Evolutionary conservation across 306 rosid genomes (phyloP).

Genomic region (Mimosa pudica): DNA sequence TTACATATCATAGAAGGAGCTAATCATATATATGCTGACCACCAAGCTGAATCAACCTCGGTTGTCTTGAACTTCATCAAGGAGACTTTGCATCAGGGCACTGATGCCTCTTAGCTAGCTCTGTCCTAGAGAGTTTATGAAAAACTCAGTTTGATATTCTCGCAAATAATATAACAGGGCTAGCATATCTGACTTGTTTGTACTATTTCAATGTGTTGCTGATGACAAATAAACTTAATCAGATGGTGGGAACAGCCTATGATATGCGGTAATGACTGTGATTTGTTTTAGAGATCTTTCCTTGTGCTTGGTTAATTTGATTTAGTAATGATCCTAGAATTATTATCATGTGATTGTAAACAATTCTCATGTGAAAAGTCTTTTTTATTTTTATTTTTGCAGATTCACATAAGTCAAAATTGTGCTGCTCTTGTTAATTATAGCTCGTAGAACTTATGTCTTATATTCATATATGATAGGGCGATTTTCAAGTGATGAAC

Average conservation of each 20-base stretch:
- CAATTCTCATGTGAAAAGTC: background rate
- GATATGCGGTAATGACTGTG: conserved; percentile 11
- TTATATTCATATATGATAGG: background rate
- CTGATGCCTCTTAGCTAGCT: conserved; percentile 35
- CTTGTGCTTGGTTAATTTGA: background rate
- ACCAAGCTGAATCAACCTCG: conserved; percentile 57
- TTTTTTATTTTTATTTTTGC: too few species aligned
- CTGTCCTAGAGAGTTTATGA: conserved; percentile 17
- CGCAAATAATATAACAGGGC: conserved; percentile 1
- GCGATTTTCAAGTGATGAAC: background rate
- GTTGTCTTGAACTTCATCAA: conserved; percentile 50
- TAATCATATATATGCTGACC: conserved; percentile 56
- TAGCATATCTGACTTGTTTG: conserved; percentile 3
- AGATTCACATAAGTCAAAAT: background rate
- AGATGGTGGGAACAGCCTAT: background rate
- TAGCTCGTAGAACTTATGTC: background rate
- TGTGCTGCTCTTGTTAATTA: background rate
- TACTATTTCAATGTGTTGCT: background rate
- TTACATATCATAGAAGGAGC: conserved; percentile 64
- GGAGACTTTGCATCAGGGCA: conserved; percentile 46
- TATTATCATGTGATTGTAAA: background rate
- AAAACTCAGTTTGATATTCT: background rate
- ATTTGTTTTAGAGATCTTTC: conserved; percentile 19
- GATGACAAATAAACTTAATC: background rate
- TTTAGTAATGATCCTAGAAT: background rate